Percentiles rank a stretch among this genome's conserved stretches.
These are phyloP conservation scores for Globisporangium parvum DNA, from an alignment of 352 stramenopile species.

Conservation along the genomic window DNA sequence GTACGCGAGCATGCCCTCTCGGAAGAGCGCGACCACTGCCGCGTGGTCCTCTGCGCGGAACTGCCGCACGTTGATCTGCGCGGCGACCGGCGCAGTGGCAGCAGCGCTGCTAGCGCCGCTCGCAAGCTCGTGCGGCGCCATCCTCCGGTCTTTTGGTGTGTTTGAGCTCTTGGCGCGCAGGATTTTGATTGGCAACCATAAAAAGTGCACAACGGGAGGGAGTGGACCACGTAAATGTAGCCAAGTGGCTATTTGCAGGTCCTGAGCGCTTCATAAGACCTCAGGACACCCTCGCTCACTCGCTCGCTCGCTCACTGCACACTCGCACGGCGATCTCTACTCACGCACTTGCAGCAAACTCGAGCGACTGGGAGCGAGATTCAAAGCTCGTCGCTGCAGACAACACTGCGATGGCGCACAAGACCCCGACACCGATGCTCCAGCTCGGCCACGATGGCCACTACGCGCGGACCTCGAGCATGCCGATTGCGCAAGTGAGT, in stretches of 20 bases:
- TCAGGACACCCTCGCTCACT: background rate
- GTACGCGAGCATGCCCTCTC: constrained; percentile 34
- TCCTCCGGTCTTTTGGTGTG: too few species aligned
- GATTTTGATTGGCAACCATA: background rate
- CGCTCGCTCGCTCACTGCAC: background rate
- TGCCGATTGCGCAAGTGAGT: constrained; percentile 33
- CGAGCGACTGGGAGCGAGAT: too few species aligned
- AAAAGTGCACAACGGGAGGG: background rate
- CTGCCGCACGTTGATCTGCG: constrained; percentile 20
- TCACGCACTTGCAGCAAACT: background rate
- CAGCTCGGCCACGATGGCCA: constrained; percentile 23
- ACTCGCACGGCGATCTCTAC: background rate
- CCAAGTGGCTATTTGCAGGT: background rate
- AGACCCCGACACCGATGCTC: constrained; percentile 4
- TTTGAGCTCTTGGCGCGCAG: too few species aligned
- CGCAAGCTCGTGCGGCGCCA: too few species aligned
- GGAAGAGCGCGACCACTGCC: constrained; percentile 27
- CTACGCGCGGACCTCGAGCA: constrained; percentile 11
- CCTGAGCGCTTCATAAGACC: background rate
- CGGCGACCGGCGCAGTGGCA: background rate
- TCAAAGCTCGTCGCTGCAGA: too few species aligned
- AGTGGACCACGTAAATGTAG: background rate
- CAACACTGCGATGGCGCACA: constrained; percentile 5
- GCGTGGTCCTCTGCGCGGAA: constrained; percentile 24
- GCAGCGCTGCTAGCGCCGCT: background rate